Evolutionary conservation across 768 basidiomycete species (phyloP).

Genomic region (Serendipita vermifera): DNA sequence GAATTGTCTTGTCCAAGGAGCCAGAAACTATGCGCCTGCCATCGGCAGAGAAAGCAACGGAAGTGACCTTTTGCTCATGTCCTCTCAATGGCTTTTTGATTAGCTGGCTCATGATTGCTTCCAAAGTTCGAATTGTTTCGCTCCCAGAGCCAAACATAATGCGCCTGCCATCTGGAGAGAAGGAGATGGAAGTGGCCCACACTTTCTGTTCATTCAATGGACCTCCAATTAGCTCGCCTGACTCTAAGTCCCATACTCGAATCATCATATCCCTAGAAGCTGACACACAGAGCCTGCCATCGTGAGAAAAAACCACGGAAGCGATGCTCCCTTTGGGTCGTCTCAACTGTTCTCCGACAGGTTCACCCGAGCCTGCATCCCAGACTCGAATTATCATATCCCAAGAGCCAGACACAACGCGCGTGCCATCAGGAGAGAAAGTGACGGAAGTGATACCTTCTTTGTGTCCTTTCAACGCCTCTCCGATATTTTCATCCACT

Average conservation of each 20-base stretch:
- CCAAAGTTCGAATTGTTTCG: slow-evolving; percentile 12
- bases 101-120: slow-evolving; percentile 17
- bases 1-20: slow-evolving; percentile 9
- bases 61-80: not conserved
- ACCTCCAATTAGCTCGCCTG: slow-evolving; percentile 17
- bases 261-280: too few species aligned
- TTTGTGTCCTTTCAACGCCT: slow-evolving; percentile 21
- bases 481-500: slow-evolving; percentile 17
- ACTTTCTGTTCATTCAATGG: slow-evolving; percentile 22
- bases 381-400: slow-evolving; percentile 12
- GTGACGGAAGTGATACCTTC: slow-evolving; percentile 22
- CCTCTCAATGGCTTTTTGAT: slow-evolving; percentile 1
- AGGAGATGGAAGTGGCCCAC: slow-evolving; percentile 22
- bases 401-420: slow-evolving; percentile 16
- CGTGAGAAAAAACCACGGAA: too few species aligned
- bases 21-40: slow-evolving; percentile 7
- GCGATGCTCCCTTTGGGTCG: slow-evolving; percentile 16
- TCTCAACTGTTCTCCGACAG: slow-evolving; percentile 16
- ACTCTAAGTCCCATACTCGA: slow-evolving; percentile 13
- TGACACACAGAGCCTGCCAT: too few species aligned
- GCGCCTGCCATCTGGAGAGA: slow-evolving; percentile 20
- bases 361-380: slow-evolving; percentile 18
- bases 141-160: slow-evolving; percentile 23
- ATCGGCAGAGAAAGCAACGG: slow-evolving; percentile 12
- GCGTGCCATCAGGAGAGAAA: slow-evolving; percentile 24